Evolutionary conservation across 208 protist genomes (phyloP), one percentile per base, ranked within the genome.

Genomic region (Trypanosoma mega): DNA sequence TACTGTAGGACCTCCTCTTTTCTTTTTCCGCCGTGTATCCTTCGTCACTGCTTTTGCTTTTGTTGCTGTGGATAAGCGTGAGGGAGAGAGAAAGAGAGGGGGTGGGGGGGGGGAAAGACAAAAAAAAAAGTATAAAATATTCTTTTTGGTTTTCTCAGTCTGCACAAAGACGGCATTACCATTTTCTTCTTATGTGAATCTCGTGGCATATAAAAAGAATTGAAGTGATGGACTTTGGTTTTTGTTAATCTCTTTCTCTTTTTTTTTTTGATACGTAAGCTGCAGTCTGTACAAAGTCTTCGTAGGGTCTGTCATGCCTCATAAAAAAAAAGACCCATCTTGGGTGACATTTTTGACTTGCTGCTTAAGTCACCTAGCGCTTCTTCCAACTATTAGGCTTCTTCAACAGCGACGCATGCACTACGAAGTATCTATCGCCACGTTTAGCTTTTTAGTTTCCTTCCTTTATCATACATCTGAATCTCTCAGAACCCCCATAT

Each of bases 331-430:
- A 21, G 30, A 57, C 24, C 12, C 47, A 21, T 16, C 31, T 9
- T 51, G 47, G 54, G 23, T 7, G 0, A 57, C 80, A 3, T 77
- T 89, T 52, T 29, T 89, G n/a, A 85, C 76, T 14, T 81, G 72
- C 18, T 56, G 75, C 2, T n/a, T 85, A 27, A 83, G 72, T 31
- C 78, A 85, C 52, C 21, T 80, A 3, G 68, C 78, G 3, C 74
- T 85, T 52, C n/a, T 81, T 3, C 65, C 56, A n/a, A 59, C 53
- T 11, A 60, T 78, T 5, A 48, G 30, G 18, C 44, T 73, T 47
- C 55, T 85, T 11, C 54, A 59, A 30, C 64, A 73, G 0, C 66
- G 60, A 18, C 26, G 57, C 8, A 56, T 74, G 58, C 49, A 59
- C 0, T 71, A 67, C 29, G 76, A 84, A 45, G 63, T 60, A 18